Base-by-base conservation (phyloP, 192 early-diverging fungal species). In the Entomortierella parvispora region DNA sequence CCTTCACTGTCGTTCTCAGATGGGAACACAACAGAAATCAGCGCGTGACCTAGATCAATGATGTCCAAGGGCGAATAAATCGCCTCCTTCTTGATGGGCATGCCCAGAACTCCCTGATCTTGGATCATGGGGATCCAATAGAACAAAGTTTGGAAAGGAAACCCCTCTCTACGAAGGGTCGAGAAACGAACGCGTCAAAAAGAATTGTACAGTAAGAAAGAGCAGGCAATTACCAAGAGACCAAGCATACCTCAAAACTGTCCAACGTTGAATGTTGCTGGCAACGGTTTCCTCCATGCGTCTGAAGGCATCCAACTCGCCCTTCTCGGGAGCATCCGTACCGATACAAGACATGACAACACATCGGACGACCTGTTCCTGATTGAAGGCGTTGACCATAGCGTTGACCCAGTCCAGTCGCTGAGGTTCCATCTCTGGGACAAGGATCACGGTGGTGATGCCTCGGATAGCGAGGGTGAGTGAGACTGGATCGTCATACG, bases 111-210 rank as follows among this genome's bases (percentile, higher is more conserved):
- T 0, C 65, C 58, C 26, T 57, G 31, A 28, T 62, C 14, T 14
- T 58, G 65, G 20, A 76, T 57, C 72, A 76, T 76, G 7, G 49
- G 32, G 45, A 57, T 50, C 72, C 72, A 76, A 33, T 68, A 63
- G 45, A 67, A 68, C 29, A 76, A 45, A 3, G 58, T n/a, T 28
- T 76, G 64, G 59, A 68, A 76, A 0, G 64, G 65, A 26, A 76
- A 62, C 1, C 72, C 72, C 11, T 57, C 58, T 20, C 72, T 76
- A 44, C 23, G 6, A 12, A 54, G 6, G 63, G 40, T 20, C 5
- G 44, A 47, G 42, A 58, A 17, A 49, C 4, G 20, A 37, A 10
- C 4, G 10, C 4, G 43, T 33, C 2, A 52, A 5, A 34, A 46
- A 34, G 28, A 15, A 26, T 22, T 25, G 0, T 15, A 6, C 45